Evolutionary conservation across 1,139 yeast genomes (phyloP), one percentile per base, ranked within the genome.

Genomic region (Geotrichum carabidarum): DNA sequence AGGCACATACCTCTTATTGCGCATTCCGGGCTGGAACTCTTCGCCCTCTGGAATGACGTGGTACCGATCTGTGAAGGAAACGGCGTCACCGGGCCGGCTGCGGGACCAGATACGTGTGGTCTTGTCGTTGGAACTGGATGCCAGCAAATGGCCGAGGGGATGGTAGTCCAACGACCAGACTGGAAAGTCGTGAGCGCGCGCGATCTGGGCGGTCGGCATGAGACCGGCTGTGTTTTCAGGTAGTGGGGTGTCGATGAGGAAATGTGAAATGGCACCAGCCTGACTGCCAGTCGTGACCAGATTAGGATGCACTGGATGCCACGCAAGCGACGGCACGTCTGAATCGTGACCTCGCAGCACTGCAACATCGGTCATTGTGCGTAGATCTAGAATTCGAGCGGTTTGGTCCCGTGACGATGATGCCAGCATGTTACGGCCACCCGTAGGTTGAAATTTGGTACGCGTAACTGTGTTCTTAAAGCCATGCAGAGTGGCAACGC

Each of bases 81-180:
- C 80, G 0, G 89, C 86, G 71, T 93, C 99, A 62, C 85, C 86
- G 1, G 97, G 98, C 66, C 96, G 77, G 1, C 95, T 86, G 53
- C 99, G 77, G 37, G 93, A 83, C 99, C 99, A 93, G 71, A 93
- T 88, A 59, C 97, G 74, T n/a, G 95, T 89, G 11, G 94, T 83
- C 66, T 94, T 81, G 70, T 93, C 99, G 57, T 94, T 90, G 31
- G 97, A 93, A 0, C 97, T 98, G 14, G 96, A 83, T 58, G 95
- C 85, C 48, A 93, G 75, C 54, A 91, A 75, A 70, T 93, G 98
- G 1, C 99, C 99, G 64, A 88, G 75, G 2, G 98, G 98, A 71
- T 91, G 97, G 66, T 90, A 93, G 62, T 91, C 94, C 58, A 93
- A 71, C 1, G 95, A 82, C 72, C 93, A 90, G 51, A 93, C 83